phyloP scores from a whole-genome alignment of 2,329 filamentous ascomycete genomes.

The Aureobasidium sp. region DNA sequence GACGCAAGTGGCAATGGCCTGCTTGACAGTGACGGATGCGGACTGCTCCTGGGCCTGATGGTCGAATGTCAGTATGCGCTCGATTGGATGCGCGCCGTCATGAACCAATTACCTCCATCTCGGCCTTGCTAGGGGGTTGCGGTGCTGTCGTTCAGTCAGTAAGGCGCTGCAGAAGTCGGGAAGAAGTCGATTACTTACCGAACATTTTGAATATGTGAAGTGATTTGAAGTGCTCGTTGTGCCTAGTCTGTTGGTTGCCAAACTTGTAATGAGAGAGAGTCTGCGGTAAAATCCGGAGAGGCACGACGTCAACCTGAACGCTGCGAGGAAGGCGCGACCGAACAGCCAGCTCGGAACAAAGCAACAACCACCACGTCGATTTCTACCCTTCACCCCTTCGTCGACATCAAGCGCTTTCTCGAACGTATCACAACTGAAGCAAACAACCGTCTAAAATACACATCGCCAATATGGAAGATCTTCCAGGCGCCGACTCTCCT shows the following conservation, averaged over 20 bases:
- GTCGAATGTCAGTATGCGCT: slow-evolving; percentile 4
- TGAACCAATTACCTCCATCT: slow-evolving; percentile 45
- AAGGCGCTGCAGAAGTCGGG: not conserved
- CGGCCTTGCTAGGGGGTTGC: slow-evolving; percentile 59
- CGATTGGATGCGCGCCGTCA: not conserved
- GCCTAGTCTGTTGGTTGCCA: not conserved
- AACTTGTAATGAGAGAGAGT: not conserved
- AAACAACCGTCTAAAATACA: not conserved
- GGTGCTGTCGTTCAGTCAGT: slow-evolving; percentile 42
- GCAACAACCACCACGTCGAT: not conserved
- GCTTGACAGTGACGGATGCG: slow-evolving; percentile 58
- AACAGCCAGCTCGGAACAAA: not conserved
- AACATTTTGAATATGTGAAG: slow-evolving; percentile 1
- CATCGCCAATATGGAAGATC: slow-evolving; percentile 15
- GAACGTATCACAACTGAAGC: not conserved
- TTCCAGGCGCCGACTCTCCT: slow-evolving; percentile 23
- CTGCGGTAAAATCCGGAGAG: slow-evolving; percentile 6
- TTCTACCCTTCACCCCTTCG: not conserved
- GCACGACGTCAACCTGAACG: slow-evolving; percentile 8
- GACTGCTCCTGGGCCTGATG: slow-evolving; percentile 51
- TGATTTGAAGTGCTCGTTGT: not conserved
- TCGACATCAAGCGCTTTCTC: not conserved
- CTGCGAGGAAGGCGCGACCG: not conserved
- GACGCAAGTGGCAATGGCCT: slow-evolving; percentile 55
- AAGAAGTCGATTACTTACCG: not conserved